Conservation (phyloP, 176 grass and related monocot genomes). For the Eleusine coracana region DNA sequence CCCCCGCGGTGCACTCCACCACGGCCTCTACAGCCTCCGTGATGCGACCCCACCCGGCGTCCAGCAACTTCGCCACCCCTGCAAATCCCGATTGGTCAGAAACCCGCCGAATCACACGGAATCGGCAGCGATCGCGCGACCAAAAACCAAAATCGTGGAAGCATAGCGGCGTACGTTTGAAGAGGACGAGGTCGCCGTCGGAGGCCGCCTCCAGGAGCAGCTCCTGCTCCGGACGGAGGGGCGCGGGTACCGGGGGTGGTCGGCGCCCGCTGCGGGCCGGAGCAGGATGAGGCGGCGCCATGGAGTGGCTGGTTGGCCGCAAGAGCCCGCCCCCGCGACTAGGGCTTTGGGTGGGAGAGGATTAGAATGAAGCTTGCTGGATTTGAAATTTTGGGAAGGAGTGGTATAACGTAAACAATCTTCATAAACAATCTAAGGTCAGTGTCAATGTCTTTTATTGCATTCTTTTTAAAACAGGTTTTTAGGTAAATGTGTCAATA, state of each 20-base stretch:
- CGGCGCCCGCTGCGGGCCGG: not conserved
- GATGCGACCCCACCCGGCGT: not conserved
- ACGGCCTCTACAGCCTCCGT: not conserved
- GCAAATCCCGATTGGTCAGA: not conserved
- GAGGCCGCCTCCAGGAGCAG: conserved; percentile 26
- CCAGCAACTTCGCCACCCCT: conserved; percentile 4
- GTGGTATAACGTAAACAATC: too few species aligned
- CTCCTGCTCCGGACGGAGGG: conserved; percentile 23
- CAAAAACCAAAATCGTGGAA: not conserved
- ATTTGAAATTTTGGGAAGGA: not conserved
- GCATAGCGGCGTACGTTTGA: conserved; percentile 4
- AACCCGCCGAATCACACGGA: not conserved
- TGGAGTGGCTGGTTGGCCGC: not conserved
- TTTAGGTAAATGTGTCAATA: too few species aligned
- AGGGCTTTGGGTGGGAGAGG: not conserved
- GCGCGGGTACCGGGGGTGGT: not conserved
- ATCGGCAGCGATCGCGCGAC: not conserved
- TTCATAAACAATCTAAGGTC: too few species aligned
- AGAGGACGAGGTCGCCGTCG: not conserved
- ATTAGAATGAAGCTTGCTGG: not conserved
- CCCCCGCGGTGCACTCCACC: conserved; percentile 2
- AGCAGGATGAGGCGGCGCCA: conserved; percentile 1
- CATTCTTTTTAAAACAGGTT: too few species aligned
- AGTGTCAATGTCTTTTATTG: too few species aligned
- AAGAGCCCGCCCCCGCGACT: too few species aligned